Base-by-base conservation (phyloP, 345 rosid genomes). In the Brassica cretica region DNA sequence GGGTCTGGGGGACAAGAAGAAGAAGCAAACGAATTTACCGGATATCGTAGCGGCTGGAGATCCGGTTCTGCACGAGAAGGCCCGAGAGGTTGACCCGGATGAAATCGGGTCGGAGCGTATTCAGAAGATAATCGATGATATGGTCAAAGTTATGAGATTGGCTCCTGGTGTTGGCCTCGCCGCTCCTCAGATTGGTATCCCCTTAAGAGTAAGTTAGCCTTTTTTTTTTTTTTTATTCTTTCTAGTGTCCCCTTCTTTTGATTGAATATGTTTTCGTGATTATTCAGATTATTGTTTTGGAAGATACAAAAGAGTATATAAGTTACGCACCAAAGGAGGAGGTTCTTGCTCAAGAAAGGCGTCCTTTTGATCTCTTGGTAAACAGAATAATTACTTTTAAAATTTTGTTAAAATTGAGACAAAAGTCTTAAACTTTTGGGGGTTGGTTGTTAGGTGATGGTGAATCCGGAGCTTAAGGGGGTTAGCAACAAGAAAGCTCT, bases 161-260 rank as follows among this genome's bases (percentile, higher is more conserved):
- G 97, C 93, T 73, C 98, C 97, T 62, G 97, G 98, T 18, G 97
- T 91, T 77, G 97, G 98, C 1, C 91, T 94, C 8, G 98, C 98
- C 68, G 97, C 98, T 73, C 97, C 98, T 68, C 97, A 92, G 74
- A 91, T 94, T 81, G 97, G 98, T 58, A 32, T 92, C 73, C 95
- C 98, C 18, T 84, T 89, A 71, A 83, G 82, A 81, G 97, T 92
- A 53, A 69, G 73, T 15, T 56, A 62, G 15, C n/a, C 65, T 16
- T 10, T 8, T 0, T 2, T 19, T 64, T 14, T 46, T 35, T 41
- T 46, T 46, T n/a, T n/a, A n/a, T n/a, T 21, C 24, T 21, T 5
- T n/a, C 4, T 37, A 8, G 0, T 19, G 25, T 30, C 14, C 1
- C 6, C 24, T 2, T 30, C 0, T 18, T 12, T 18, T 0, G 35